phyloP scores from a whole-genome alignment of 805 yeast genomes.

The Starmerella roubikii region DNA sequence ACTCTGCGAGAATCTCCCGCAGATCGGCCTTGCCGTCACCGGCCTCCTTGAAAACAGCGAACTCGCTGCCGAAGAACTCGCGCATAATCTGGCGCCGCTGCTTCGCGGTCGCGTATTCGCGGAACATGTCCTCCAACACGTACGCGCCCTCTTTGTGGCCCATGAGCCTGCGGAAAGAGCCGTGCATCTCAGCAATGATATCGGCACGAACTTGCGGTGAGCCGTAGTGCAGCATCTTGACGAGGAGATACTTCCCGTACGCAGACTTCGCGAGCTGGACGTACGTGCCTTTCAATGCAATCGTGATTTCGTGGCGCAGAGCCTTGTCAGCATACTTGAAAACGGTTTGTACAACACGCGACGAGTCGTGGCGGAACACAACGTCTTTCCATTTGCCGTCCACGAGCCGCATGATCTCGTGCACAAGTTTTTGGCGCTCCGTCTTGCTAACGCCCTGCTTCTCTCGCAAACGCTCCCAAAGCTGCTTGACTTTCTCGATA shows the following conservation, averaged over 20 bases:
- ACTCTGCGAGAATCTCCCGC: conserved; percentile 49
- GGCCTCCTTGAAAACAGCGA: conserved; percentile 73
- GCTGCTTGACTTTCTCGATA: conserved; percentile 66
- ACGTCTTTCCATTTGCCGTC: conserved; percentile 59
- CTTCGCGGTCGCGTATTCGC: conserved; percentile 67
- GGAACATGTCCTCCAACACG: conserved; percentile 85
- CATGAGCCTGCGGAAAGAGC: conserved; percentile 80
- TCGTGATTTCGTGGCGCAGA: conserved; percentile 57
- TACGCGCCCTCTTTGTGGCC: conserved; percentile 97
- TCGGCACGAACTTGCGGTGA: conserved; percentile 62
- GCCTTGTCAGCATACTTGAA: conserved; percentile 73
- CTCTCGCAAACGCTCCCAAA: conserved; percentile 88
- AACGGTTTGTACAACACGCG: conserved; percentile 88
- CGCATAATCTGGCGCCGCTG: conserved; percentile 84
- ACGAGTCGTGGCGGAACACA: conserved; percentile 90
- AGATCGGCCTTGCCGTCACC: conserved; percentile 50
- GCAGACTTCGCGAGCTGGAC: conserved; percentile 79
- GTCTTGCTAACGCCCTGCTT: conserved; percentile 61
- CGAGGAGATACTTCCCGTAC: conserved; percentile 82
- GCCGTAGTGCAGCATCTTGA: conserved; percentile 86
- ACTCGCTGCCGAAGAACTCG: conserved; percentile 95
- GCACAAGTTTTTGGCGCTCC: conserved; percentile 55
- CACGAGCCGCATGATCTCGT: conserved; percentile 74
- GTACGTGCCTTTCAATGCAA: conserved; percentile 57
- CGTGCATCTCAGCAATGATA: conserved; percentile 76